Base-by-base conservation (phyloP, 371 early-diverging fungal genomes). In the Lichtheimia ornata region DNA sequence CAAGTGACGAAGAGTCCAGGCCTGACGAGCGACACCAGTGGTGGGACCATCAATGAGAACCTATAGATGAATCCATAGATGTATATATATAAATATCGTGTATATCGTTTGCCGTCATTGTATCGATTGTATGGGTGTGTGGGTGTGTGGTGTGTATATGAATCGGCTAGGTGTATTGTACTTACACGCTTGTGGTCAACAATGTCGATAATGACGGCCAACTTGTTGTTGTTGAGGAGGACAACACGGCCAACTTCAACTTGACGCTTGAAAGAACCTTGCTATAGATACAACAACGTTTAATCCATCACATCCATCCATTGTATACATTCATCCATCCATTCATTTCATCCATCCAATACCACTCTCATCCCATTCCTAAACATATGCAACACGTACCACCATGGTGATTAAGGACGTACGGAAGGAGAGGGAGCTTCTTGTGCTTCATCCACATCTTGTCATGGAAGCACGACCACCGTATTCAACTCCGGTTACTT, bases 221-320 rank as follows among this genome's bases (percentile, higher is more conserved):
- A 88, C 88, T 97, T 97, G 78, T 96, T 94, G 87, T 91, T 84
- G 88, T 88, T 96, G 73, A 99, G 66, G 74, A 96, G 85, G 75
- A 97, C 97, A 66, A 97, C 98, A 82, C 98, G 97, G 83, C 98
- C 98, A 79, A 97, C 93, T 86, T 99, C 94, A 76, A 97, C 97
- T 84, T 91, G 88, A 82, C 92, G 91, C 83, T 90, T 89, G 86
- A 92, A 93, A 68, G 90, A 74, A 70, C 76, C 77, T 76, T 77
- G 72, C 77, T 81, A 78, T 27, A 54, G 22, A 78, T 27, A 54
- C 20, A n/a, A 30, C 15, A 5, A n/a, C 3, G 24, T 42, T 18
- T 40, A 42, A 20, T 17, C 27, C 30, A 41, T 53, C 27, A 12
- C n/a, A 58, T 66, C 51, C 65, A 65, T 56, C 47, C 24, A 51